phyloP scores from a whole-genome alignment of 2,329 filamentous ascomycete species.

The Nemania serpens region DNA sequence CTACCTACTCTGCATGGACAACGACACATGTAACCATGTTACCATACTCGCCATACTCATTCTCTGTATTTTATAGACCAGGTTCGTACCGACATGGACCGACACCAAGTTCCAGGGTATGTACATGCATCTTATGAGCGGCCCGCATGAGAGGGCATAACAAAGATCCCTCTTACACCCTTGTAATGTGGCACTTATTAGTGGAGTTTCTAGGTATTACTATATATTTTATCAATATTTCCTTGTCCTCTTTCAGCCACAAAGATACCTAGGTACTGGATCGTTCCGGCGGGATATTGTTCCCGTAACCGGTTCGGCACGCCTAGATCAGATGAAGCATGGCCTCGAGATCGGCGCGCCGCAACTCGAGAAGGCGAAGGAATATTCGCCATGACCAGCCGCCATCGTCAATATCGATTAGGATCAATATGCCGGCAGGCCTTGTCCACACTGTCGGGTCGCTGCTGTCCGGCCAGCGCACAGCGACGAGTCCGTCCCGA shows the following conservation, averaged over 20 bases:
- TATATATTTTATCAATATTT: too few relatives aligned
- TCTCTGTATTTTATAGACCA: too few relatives aligned
- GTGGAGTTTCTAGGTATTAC: too few relatives aligned
- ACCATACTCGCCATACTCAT: too few relatives aligned
- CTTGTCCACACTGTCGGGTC: slow-evolving; percentile 38
- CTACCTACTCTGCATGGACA: too few relatives aligned
- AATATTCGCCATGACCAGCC: slow-evolving; percentile 10
- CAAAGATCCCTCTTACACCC: slow-evolving; percentile 13
- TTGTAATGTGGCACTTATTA: slow-evolving; percentile 17
- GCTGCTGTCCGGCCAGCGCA: slow-evolving; percentile 33
- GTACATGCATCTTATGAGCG: background rate
- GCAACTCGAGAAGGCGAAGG: background rate
- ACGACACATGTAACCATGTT: too few relatives aligned
- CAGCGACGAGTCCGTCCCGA: slow-evolving; percentile 28
- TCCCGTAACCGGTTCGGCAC: background rate
- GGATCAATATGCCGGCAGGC: slow-evolving; percentile 24
- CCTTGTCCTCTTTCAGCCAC: slow-evolving; percentile 7
- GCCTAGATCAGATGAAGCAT: background rate
- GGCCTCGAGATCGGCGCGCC: background rate
- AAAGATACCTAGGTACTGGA: background rate
- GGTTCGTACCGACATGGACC: background rate
- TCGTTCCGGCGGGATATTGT: background rate
- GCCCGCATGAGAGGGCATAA: slow-evolving; percentile 9
- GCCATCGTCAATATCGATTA: background rate
- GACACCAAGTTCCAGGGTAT: background rate